Conservation (phyloP, 2,329 filamentous ascomycete species). For the Epichloe typhina region DNA sequence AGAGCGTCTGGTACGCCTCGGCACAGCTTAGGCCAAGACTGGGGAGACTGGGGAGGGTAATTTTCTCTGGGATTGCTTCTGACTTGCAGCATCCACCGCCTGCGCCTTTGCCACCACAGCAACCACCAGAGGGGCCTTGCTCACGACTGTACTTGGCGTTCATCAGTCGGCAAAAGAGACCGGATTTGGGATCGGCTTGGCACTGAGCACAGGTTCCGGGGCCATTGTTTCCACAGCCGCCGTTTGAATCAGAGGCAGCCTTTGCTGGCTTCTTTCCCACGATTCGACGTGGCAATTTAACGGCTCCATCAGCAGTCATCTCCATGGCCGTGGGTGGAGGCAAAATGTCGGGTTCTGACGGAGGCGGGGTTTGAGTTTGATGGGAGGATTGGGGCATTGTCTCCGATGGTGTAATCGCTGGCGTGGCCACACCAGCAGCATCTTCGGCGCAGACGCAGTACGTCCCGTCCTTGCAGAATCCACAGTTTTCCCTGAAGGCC, state of each 20-base stretch:
- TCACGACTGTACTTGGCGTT: slow-evolving; percentile 48
- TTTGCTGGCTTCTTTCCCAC: slow-evolving; percentile 12
- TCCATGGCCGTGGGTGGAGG: slow-evolving; percentile 40
- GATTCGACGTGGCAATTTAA: slow-evolving; percentile 41
- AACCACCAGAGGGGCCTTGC: slow-evolving; percentile 22
- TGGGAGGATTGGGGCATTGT: slow-evolving; percentile 28
- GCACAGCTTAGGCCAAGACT: slow-evolving; percentile 57
- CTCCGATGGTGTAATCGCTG: slow-evolving; percentile 27
- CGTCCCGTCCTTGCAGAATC: slow-evolving; percentile 71
- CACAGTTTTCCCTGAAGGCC: slow-evolving; percentile 54
- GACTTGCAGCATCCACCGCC: slow-evolving; percentile 53
- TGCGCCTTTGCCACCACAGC: slow-evolving; percentile 48
- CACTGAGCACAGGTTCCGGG: slow-evolving; percentile 73
- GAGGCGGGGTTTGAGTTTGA: slow-evolving; percentile 44
- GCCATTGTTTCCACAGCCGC: slow-evolving; percentile 49
- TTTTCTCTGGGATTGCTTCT: slow-evolving; percentile 19
- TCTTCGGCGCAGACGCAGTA: slow-evolving; percentile 69
- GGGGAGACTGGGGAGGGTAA: slow-evolving; percentile 22
- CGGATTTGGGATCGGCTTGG: slow-evolving; percentile 62
- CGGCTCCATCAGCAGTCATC: slow-evolving; percentile 44
- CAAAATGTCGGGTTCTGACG: slow-evolving; percentile 47
- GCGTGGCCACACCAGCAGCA: slow-evolving; percentile 27
- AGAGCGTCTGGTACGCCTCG: slow-evolving; percentile 66
- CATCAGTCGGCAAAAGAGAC: slow-evolving; percentile 70
- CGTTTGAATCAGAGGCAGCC: slow-evolving; percentile 11